phyloP scores from a whole-genome alignment of 805 yeast species.

The Hanseniaspora valbyensis region DNA sequence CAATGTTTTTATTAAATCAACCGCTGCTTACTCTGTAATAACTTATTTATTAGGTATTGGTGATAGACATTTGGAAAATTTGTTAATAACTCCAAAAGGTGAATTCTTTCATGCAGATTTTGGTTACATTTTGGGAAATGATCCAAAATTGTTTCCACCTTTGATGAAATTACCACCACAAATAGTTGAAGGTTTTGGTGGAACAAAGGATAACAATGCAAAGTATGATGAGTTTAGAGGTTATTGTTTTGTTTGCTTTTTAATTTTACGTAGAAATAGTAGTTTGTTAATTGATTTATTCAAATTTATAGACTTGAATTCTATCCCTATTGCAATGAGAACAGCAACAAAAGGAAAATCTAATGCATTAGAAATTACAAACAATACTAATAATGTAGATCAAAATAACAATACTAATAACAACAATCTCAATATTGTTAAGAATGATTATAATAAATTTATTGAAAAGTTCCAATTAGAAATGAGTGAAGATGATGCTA shows the following conservation, averaged over 20 bases:
- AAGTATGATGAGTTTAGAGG: slow-evolving; percentile 80
- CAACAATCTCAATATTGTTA: not conserved
- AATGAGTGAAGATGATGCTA: slow-evolving; percentile 92
- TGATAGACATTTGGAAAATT: slow-evolving; percentile 88
- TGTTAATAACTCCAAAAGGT: slow-evolving; percentile 70
- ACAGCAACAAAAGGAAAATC: not conserved
- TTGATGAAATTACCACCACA: slow-evolving; percentile 95
- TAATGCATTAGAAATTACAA: not conserved
- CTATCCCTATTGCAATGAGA: slow-evolving; percentile 3
- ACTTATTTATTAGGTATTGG: slow-evolving; percentile 94
- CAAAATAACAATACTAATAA: not conserved
- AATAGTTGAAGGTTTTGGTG: slow-evolving; percentile 96
- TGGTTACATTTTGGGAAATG: slow-evolving; percentile 92
- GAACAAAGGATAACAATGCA: slow-evolving; percentile 51
- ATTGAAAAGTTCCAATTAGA: slow-evolving; percentile 90
- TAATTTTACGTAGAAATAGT: slow-evolving; percentile 79
- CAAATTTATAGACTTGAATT: slow-evolving; percentile 38
- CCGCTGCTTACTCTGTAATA: slow-evolving; percentile 96
- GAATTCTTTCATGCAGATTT: slow-evolving; percentile 96
- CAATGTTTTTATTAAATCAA: slow-evolving; percentile 66
- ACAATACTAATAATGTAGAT: not conserved
- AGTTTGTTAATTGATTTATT: slow-evolving; percentile 81
- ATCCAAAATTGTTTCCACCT: slow-evolving; percentile 98
- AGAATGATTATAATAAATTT: slow-evolving; percentile 35
- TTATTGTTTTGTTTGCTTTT: slow-evolving; percentile 89